Base-by-base conservation (phyloP, 441 rosid genomes). In the Daphne laureola region DNA sequence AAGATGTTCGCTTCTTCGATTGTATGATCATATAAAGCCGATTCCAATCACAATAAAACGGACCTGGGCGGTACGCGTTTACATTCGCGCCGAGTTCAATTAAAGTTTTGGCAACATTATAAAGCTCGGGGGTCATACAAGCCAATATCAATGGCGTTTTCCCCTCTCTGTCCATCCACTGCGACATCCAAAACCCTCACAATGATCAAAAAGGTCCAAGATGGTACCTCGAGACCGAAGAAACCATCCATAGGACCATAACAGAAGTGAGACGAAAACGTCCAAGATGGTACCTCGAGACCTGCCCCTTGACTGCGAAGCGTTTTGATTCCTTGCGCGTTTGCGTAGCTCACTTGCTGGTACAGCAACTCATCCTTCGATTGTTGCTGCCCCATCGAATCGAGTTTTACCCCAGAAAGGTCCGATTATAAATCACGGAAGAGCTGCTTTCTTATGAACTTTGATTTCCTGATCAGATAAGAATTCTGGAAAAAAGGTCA, bases 121-220 rank as follows among this genome's bases (percentile, higher is more conserved):
- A 65, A 3, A 73, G 82, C 67, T 73, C 81, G 3, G 86, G 60
- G 55, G 76, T 82, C 94, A 86, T 63, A 59, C 84, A 86, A 36
- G 94, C 91, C 54, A 69, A 53, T 9, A 88, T 92, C 79, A 92
- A 61, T 6, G 98, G 86, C 41, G 98, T 88, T 69, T 92, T 92
- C 21, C 90, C 96, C 55, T 92, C 96, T 69, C 61, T 79, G 72
- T 88, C 96, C 38, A 76, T 67, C 90, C 93, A 91, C 95, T 83
- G 77, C 45, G 16, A 55, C 46, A 31, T 12, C 42, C 42, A 51
- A 17, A 50, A n/a, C 40, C 55, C 2, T 8, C 8, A 8, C 2
- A 13, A 7, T 45, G 0, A 43, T 9, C 17, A 15, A 21, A 2
- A 56, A 41, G 2, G 48, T 51, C 12, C 21, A 46, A 49, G 49